A percentile compares a stretch with the other conserved stretches of the same genome.
phyloP scores from a whole-genome alignment of 2,329 filamentous ascomycete species.

The Scedosporium aurantiacum region DNA sequence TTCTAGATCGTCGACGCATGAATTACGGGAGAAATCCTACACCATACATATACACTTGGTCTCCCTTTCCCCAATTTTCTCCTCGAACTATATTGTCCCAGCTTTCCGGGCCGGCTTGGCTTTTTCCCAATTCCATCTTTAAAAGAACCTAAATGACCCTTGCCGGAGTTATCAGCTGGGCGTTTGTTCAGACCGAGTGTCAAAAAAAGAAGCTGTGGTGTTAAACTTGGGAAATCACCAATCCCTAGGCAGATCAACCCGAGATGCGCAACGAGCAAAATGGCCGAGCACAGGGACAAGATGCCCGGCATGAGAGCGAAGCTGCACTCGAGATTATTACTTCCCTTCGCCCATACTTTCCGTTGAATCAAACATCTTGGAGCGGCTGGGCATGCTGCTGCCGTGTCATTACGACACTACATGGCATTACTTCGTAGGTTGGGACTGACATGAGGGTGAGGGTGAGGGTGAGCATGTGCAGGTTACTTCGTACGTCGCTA shows the following conservation, averaged over 20 bases:
- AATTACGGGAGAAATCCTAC: not conserved
- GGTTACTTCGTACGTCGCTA: not conserved
- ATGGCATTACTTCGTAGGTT: not conserved
- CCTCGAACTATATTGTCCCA: not conserved
- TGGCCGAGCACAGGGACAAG: not conserved
- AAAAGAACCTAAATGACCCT: not conserved
- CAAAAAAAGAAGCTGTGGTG: not conserved
- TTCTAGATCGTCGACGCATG: not conserved
- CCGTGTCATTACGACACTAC: not conserved
- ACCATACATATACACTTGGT: too few relatives aligned
- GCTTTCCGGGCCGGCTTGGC: not conserved
- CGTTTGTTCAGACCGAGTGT: conserved; percentile 2
- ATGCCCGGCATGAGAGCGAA: not conserved
- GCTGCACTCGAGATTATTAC: not conserved
- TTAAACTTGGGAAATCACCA: too few relatives aligned
- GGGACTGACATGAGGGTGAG: not conserved
- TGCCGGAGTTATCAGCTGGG: not conserved
- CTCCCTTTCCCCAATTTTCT: not conserved
- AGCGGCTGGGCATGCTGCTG: too few relatives aligned
- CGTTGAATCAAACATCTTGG: not conserved
- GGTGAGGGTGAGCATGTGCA: not conserved
- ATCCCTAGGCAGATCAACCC: not conserved
- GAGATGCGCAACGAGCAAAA: not conserved
- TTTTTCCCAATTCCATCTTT: not conserved
- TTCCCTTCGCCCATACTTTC: not conserved